phyloP scores from a whole-genome alignment of 225 moss, liverwort and hornwort genomes.

The Pleurozium schreberi region DNA sequence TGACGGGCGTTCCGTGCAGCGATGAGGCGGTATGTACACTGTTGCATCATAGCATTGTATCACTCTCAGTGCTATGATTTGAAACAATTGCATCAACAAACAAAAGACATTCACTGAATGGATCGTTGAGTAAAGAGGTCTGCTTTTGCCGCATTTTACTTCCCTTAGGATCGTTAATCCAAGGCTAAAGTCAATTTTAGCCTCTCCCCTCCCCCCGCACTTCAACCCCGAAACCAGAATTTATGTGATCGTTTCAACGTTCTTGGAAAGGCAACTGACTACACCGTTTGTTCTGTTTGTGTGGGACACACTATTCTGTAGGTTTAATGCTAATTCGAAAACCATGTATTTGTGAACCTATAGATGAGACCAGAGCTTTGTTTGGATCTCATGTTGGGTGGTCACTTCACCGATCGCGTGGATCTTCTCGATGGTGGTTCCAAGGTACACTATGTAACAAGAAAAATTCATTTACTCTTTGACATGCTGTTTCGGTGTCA shows the following conservation, averaged over 20 bases:
- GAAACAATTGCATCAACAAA: not conserved
- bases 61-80: not conserved
- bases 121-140: not conserved
- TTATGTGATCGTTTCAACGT: not conserved
- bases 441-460: not conserved
- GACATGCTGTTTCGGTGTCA: not conserved
- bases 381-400: not conserved
- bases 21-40: slow-evolving; percentile 24
- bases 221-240: not conserved
- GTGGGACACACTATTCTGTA: not conserved
- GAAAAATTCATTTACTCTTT: not conserved
- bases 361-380: no score
- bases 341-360: not conserved
- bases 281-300: not conserved
- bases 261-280: not conserved
- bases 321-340: not conserved
- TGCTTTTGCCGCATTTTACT: not conserved
- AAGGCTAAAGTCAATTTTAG: not conserved
- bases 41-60: not conserved
- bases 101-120: no score
- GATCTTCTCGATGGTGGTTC: not conserved
- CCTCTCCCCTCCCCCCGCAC: not conserved
- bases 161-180: not conserved
- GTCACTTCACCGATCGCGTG: not conserved
- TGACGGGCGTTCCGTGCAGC: slow-evolving; percentile 38